These are phyloP conservation scores for Atalantia buxifolia DNA, from an alignment of 345 rosid genomes.

Conservation along the genomic window DNA sequence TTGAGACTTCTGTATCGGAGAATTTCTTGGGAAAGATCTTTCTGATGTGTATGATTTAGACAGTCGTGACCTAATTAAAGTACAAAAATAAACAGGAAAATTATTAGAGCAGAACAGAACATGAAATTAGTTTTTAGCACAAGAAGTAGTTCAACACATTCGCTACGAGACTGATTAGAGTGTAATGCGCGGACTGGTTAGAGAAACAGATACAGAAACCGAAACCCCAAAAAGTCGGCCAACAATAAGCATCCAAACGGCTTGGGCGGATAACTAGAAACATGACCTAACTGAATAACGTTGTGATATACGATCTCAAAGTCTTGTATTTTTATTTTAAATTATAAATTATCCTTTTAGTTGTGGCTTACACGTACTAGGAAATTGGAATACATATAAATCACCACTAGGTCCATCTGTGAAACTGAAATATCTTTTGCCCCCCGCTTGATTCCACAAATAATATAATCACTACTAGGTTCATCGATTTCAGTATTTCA, in stretches of 20 bases:
- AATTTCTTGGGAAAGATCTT: not conserved
- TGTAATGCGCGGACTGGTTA: conserved; percentile 80
- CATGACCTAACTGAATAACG: conserved; percentile 79
- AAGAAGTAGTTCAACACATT: conserved; percentile 60
- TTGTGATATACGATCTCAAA: conserved; percentile 3
- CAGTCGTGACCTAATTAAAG: not conserved
- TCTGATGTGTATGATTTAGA: not conserved
- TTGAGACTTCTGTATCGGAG: not conserved
- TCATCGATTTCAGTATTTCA: too few species aligned
- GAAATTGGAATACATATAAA: too few species aligned
- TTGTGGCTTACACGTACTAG: too few species aligned
- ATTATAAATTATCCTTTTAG: too few species aligned
- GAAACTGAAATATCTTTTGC: too few species aligned
- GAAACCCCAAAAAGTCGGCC: conserved; percentile 94
- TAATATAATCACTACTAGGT: too few species aligned
- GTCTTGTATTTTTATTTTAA: too few species aligned
- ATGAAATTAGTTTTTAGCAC: not conserved
- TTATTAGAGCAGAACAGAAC: not conserved
- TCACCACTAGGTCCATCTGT: too few species aligned
- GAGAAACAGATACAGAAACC: conserved; percentile 96
- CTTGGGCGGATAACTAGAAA: conserved; percentile 68
- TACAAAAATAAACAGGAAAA: not conserved
- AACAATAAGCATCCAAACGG: conserved; percentile 82
- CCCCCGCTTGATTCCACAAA: too few species aligned
- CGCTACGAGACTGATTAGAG: conserved; percentile 49